Base-by-base conservation (phyloP, 176 grass and related monocot species). In the Avena insularis region DNA sequence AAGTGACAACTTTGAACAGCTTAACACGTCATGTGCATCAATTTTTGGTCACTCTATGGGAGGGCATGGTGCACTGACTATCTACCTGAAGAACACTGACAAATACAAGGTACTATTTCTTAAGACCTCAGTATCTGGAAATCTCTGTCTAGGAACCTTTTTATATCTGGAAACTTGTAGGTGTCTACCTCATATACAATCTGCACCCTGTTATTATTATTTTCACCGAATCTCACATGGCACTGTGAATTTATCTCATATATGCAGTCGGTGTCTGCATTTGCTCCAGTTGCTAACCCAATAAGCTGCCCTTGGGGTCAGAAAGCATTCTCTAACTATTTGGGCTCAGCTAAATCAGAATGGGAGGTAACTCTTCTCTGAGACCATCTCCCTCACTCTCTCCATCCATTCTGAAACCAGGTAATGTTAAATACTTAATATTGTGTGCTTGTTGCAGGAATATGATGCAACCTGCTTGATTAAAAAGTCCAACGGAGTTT, bases 41-140 rank as follows among this genome's bases (percentile, higher is more conserved):
- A 94, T 99, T 92, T 99, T 84, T 85, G 97, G 97, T 67, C 97
- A 99, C 74, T 99, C 97, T 73, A 99, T 99, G 97, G 97, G 97
- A 63, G 97, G 97, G 1, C 97, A 99, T 33, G 94, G 97, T 83
- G 97, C 97, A 4, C 69, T 99, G 63, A 94, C 89, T 60, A 89
- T 99, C 82, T 97, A 92, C 87, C 88, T 99, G 86, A 99, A 97
- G 88, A 97, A 99, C 63, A 92, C 46, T 80, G 94, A 90, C 71
- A 94, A 99, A 87, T 99, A 93, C 87, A 99, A 99, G 97, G 97
- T 99, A 87, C 50, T 84, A 12, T 43, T 43, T 43, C 40, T 33
- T 78, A 65, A 50, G 21, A 23, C 5, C 62, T 62, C 4, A 43
- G 20, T 38, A 31, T 61, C 38, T 80, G 33, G 31, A 36, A 63